Percentiles rank a stretch among this genome's conserved stretches.
Evolutionary conservation across 768 basidiomycete species (phyloP).

Genomic region (Mycena kentingensis): DNA sequence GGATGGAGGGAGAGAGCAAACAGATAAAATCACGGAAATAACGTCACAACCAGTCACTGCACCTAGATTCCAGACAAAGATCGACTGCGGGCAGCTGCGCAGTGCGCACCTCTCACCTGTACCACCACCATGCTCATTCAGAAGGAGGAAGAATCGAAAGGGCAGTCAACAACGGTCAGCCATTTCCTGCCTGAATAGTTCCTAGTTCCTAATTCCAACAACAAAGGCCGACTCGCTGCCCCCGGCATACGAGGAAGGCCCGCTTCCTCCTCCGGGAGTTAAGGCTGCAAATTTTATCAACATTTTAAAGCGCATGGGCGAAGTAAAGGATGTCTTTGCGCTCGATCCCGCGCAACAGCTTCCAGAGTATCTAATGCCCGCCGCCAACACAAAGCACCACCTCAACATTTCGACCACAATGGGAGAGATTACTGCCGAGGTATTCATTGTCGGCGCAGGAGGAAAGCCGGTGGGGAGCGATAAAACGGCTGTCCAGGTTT

Average conservation of each 20-base stretch:
- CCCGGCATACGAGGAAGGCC: neutral
- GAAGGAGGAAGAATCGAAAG: no score
- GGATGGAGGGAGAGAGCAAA: conserved; percentile 15
- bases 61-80: neutral
- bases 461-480: no score
- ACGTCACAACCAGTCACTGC: neutral
- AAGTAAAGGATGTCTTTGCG: conserved; percentile 17
- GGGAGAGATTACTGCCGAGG: conserved; percentile 1
- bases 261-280: neutral
- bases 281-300: neutral
- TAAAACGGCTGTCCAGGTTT: conserved; percentile 7
- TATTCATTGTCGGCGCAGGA: no score
- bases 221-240: neutral
- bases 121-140: no score
- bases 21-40: neutral
- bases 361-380: conserved; percentile 2
- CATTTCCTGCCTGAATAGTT: no score
- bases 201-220: no score
- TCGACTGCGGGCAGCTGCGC: neutral
- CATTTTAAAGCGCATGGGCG: conserved; percentile 6
- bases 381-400: neutral
- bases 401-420: conserved; percentile 10
- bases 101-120: no score
- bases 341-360: conserved; percentile 15
- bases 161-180: no score